Percentiles rank a stretch among this genome's conserved stretches.
Evolutionary conservation across 768 basidiomycete genomes (phyloP).

Genomic region (Termitomyces titanicus): DNA sequence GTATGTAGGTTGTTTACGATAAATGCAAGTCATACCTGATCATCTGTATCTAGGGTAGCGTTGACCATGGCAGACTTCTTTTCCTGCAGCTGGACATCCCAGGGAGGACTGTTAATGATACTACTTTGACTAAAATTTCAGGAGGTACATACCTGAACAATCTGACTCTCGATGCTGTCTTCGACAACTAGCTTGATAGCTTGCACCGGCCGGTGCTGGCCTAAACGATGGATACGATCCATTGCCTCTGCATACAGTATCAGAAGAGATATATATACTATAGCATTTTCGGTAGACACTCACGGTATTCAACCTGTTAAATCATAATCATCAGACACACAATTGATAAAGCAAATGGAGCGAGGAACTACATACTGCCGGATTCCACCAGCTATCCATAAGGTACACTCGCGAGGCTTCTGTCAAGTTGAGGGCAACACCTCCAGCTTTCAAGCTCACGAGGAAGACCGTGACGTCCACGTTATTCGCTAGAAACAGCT

Average conservation of each 20-base stretch:
- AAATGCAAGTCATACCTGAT: conserved; percentile 48
- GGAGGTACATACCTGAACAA: conserved; percentile 60
- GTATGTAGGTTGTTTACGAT: too few species aligned
- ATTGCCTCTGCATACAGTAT: conserved; percentile 66
- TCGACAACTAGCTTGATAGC: conserved; percentile 94
- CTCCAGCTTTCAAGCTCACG: conserved; percentile 93
- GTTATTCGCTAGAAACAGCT: conserved; percentile 66
- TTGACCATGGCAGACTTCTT: conserved; percentile 97
- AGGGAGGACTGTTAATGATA: neutral
- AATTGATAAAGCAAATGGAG: neutral
- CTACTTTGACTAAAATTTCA: neutral
- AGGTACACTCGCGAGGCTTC: conserved; percentile 92
- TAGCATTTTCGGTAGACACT: conserved; percentile 25
- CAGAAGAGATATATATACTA: neutral
- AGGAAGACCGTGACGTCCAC: conserved; percentile 97
- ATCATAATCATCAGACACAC: neutral
- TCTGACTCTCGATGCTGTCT: conserved; percentile 94
- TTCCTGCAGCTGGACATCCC: conserved; percentile 79
- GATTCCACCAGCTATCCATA: conserved; percentile 99
- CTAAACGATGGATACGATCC: conserved; percentile 95
- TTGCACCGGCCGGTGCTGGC: conserved; percentile 91
- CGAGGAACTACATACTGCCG: conserved; percentile 58
- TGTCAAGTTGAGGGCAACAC: conserved; percentile 86
- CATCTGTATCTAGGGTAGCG: conserved; percentile 79
- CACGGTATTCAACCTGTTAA: conserved; percentile 73